phyloP scores from a whole-genome alignment of 2,329 filamentous ascomycete genomes.

The Macroventuria anomochaeta region DNA sequence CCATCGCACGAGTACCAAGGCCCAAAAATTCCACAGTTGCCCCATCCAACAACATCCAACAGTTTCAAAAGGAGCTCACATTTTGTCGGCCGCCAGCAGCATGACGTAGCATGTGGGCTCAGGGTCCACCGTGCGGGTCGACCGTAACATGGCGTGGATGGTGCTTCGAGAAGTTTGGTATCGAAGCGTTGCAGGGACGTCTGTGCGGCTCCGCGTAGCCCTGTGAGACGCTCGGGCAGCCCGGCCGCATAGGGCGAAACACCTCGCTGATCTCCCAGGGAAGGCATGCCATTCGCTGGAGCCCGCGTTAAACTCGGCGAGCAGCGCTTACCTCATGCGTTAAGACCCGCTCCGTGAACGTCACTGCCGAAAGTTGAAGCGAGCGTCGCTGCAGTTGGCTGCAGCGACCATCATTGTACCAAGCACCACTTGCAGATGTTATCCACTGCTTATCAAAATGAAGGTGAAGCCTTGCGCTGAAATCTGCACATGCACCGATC shows the following conservation, averaged over 20 bases:
- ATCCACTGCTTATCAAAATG: slow-evolving; percentile 13
- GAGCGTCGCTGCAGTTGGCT: slow-evolving; percentile 16
- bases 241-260: slow-evolving; percentile 16
- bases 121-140: slow-evolving; percentile 32
- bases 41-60: slow-evolving; percentile 37
- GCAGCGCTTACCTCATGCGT: slow-evolving; percentile 19
- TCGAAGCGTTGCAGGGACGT: slow-evolving; percentile 13
- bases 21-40: slow-evolving; percentile 28
- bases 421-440: slow-evolving; percentile 11
- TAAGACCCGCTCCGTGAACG: slow-evolving; percentile 22
- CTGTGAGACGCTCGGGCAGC: slow-evolving; percentile 7
- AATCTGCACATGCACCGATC: slow-evolving; percentile 4
- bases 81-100: slow-evolving; percentile 21
- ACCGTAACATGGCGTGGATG: slow-evolving; percentile 6
- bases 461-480: slow-evolving; percentile 12
- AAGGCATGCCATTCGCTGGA: neutral
- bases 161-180: slow-evolving; percentile 17
- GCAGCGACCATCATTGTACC: slow-evolving; percentile 15
- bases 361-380: slow-evolving; percentile 22
- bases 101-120: slow-evolving; percentile 42
- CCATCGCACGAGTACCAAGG: slow-evolving; percentile 15
- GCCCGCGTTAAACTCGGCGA: slow-evolving; percentile 25
- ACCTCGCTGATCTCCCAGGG: slow-evolving; percentile 7
- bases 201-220: slow-evolving; percentile 18
- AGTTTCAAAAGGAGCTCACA: slow-evolving; percentile 33